Evolutionary conservation across 768 basidiomycete genomes (phyloP), one percentile per base, ranked within the genome.

Genomic region (Lactarius akahatsu): DNA sequence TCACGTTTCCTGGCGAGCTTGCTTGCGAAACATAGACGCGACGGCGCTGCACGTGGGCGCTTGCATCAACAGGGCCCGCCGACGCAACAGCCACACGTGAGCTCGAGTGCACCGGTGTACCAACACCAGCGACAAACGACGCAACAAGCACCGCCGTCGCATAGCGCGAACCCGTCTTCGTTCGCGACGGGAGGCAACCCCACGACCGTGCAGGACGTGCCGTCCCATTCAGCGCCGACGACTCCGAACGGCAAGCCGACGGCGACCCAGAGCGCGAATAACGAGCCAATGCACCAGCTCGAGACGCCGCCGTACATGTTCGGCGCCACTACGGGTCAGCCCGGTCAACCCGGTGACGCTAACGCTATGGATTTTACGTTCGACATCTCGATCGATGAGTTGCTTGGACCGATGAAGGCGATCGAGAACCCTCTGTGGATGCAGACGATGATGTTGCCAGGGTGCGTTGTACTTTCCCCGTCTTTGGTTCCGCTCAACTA

Each of bases 361-460:
- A 61, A 61, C 11, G 9, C 20, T 4, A 61, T 69, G 68, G 60
- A 63, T 30, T 71, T 71, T 20, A 56, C 55, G 45, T 69, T 71
- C 34, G 67, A 70, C 52, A 59, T 67, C 23, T 47, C 52, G 7
- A 66, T 47, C 50, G 83, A 79, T 0, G 80, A 88, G 55, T 82
- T 85, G 75, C 79, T 90, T 67, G 90, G 89, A 0, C 83, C 89
- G 23, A 88, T 92, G 86, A 82, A 85, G 59, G 85, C 85, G 34
- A 78, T 93, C 63, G 86, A 88, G 68, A 89, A 87, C 59, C 86
- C 86, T 2, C 81, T 78, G 9, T 92, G 86, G 83, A 91, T 89
- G 90, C 76, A 82, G 54, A 89, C 83, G 58, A 88, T 91, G 86
- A 89, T 92, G 90, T 90, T 92, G 88, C 91, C 91, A 43, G 91